Evolutionary conservation across 345 rosid species (phyloP).

Genomic region (Rhodamnia argentea): DNA sequence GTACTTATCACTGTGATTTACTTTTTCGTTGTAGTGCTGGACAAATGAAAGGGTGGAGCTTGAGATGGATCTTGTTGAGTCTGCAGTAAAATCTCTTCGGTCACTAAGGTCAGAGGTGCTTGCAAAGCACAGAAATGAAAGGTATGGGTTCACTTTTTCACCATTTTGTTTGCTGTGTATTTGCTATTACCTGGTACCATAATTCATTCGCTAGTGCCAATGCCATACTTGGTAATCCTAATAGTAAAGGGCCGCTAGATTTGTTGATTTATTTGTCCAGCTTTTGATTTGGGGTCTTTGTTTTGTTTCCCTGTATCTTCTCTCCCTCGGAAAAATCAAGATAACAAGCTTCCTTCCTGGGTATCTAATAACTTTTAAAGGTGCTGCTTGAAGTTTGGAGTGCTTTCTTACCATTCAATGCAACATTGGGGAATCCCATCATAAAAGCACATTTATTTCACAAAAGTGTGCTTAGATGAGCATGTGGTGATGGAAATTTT

Average conservation of each 20-base stretch:
- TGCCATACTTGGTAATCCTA: not conserved
- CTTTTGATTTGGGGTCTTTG: not conserved
- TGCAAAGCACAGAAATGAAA: constrained; percentile 69
- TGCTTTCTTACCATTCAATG: not conserved
- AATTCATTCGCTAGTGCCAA: not conserved
- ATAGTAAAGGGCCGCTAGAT: not conserved
- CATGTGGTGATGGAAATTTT: not conserved
- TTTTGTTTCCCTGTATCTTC: not conserved
- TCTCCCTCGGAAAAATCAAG: not conserved
- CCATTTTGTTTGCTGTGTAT: not conserved
- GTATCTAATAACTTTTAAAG: not conserved
- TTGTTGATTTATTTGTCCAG: not conserved
- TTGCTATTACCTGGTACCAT: not conserved
- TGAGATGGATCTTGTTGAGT: constrained; percentile 72
- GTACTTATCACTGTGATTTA: not conserved
- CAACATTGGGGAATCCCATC: not conserved
- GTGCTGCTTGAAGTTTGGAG: not conserved
- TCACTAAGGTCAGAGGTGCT: constrained; percentile 69
- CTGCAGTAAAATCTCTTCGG: constrained; percentile 60
- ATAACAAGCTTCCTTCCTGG: not conserved
- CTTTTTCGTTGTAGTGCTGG: constrained; percentile 40
- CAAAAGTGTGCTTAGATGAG: not conserved
- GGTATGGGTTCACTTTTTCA: constrained; percentile 16
- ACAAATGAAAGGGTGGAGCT: constrained; percentile 48
- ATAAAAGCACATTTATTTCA: not conserved